Base-by-base conservation (phyloP, 768 basidiomycete genomes). In the Pisolithus orientalis region DNA sequence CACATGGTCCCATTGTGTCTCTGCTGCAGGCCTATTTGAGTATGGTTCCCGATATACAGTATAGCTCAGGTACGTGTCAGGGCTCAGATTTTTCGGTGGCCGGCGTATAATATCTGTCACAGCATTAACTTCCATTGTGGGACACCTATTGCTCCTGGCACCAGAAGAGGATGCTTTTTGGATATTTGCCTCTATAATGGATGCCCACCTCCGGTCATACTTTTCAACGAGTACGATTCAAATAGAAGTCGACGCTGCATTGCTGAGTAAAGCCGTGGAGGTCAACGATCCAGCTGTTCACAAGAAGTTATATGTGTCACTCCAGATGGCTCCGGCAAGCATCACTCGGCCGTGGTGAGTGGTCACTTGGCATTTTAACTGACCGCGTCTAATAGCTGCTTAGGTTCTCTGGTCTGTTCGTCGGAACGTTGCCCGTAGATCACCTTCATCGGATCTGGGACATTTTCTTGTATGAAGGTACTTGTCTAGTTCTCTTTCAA, bases 81-180 rank as follows among this genome's bases (percentile, higher is more conserved):
- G 16, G 4, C 31, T 49, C 44, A n/a, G 34, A 31, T 38, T 44
- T 5, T 46, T 53, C 1, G 59, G 40, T 46, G 27, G 11, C 11
- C 6, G 2, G 4, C 21, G 43, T 46, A 56, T 55, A 5, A 49
- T 5, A 29, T 21, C 31, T 47, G 27, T 45, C 44, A 2, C 51
- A 90, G 90, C 85, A 4, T 68, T 92, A 38, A 80, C 84, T 6
- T 72, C 79, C 10, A 83, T 91, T 49, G 79, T 83, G 21, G 87
- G 87, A 2, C 83, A 89, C 55, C 69, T 92, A 44, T 68, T 92
- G 0, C 68, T 85, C 8, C 81, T 87, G 44, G 80, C 87, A 0
- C 90, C 90, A 0, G 90, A 93, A 56, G 90, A 93, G 63, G 90
- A 93, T 57, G 90, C 87, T 0, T 93, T 93, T 65, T 93, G 90